phyloP scores from a whole-genome alignment of 257 asterid genomes.

The Eucommia ulmoides region DNA sequence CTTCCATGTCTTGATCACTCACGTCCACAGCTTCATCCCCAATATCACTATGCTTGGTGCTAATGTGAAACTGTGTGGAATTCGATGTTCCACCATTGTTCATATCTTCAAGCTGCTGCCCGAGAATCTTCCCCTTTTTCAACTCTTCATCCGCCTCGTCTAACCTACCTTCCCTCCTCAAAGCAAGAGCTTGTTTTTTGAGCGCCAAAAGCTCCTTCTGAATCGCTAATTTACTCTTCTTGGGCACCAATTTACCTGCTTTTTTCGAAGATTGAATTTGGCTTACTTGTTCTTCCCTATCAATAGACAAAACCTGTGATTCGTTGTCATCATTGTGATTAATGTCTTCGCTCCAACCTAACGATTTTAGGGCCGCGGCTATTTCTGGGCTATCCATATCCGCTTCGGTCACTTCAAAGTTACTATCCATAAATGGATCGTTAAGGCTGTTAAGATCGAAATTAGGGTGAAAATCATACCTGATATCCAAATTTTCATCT shows the following conservation, averaged over 20 bases:
- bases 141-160: constrained; percentile 80
- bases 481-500: constrained; percentile 27
- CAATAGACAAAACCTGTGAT: constrained; percentile 12
- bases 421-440: constrained; percentile 44
- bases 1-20: constrained; percentile 77
- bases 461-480: constrained; percentile 22
- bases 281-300: constrained; percentile 23
- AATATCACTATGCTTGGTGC: constrained; percentile 10
- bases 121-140: constrained; percentile 73
- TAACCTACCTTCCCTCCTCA: constrained; percentile 71
- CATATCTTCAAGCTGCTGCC: constrained; percentile 79
- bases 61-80: constrained; percentile 12
- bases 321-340: constrained; percentile 21
- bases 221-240: constrained; percentile 60
- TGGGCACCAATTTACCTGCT: constrained; percentile 55
- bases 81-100: constrained; percentile 27
- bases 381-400: constrained; percentile 93
- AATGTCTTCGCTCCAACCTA: constrained; percentile 79
- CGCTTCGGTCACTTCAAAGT: constrained; percentile 56
- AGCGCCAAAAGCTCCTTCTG: constrained; percentile 80
- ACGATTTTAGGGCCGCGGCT: constrained; percentile 56
- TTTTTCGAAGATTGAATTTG: constrained; percentile 62
- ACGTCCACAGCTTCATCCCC: constrained; percentile 50
- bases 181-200: constrained; percentile 73
- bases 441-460: constrained; percentile 41